A percentile compares a stretch with the other conserved stretches of the same genome.
phyloP scores from a whole-genome alignment of 2,329 filamentous ascomycete species.

The Lecanicillium sp. region DNA sequence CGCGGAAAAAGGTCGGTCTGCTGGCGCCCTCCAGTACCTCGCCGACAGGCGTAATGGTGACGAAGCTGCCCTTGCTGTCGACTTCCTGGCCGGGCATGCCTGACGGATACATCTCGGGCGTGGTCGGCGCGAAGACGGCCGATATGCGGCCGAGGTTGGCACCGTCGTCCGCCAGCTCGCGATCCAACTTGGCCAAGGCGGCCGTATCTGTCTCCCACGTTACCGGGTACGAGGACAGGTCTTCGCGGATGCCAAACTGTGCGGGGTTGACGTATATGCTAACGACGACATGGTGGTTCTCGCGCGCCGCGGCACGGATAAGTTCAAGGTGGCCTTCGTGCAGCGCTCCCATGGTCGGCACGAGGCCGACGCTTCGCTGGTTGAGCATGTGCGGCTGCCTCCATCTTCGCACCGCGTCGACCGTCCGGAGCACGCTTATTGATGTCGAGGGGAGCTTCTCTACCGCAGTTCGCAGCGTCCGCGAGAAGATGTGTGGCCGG shows the following conservation, averaged over 20 bases:
- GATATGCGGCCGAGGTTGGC: slow-evolving; percentile 60
- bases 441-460: slow-evolving; percentile 47
- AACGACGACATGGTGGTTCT: slow-evolving; percentile 82
- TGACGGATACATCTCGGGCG: slow-evolving; percentile 79
- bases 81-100: slow-evolving; percentile 66
- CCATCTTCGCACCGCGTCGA: slow-evolving; percentile 62
- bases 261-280: slow-evolving; percentile 95
- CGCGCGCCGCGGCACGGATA: slow-evolving; percentile 72
- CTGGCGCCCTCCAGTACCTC: slow-evolving; percentile 76
- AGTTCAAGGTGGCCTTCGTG: slow-evolving; percentile 85
- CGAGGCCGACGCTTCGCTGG: slow-evolving; percentile 71
- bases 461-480: slow-evolving; percentile 14
- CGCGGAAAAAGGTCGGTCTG: slow-evolving; percentile 90
- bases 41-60: slow-evolving; percentile 80
- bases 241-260: slow-evolving; percentile 86
- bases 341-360: slow-evolving; percentile 97
- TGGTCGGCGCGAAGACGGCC: slow-evolving; percentile 81
- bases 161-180: slow-evolving; percentile 58
- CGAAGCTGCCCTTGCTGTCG: slow-evolving; percentile 76
- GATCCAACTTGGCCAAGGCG: slow-evolving; percentile 60
- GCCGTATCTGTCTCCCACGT: slow-evolving; percentile 76
- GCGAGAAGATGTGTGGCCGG: slow-evolving; percentile 9
- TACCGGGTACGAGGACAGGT: slow-evolving; percentile 80
- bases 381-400: slow-evolving; percentile 57
- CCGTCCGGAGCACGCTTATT: slow-evolving; percentile 69